These are phyloP conservation scores for Xylariaceae sp. DNA, from an alignment of 2,329 filamentous ascomycete species.

Conservation along the genomic window DNA sequence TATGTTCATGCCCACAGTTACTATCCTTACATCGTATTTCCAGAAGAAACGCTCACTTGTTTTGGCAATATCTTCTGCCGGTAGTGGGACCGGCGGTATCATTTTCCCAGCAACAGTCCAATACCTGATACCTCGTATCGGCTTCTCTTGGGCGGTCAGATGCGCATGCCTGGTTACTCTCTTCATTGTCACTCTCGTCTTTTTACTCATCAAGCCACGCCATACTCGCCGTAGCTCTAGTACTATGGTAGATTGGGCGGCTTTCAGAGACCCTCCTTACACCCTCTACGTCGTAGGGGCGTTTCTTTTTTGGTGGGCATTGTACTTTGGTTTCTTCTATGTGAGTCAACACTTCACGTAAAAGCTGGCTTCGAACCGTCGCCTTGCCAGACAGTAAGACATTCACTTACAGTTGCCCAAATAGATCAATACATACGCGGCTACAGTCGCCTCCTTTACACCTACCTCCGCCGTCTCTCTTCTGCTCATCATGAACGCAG, in stretches of 20 bases:
- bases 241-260: conserved; percentile 52
- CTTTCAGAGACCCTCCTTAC: conserved; percentile 54
- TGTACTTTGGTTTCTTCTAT: conserved; percentile 58
- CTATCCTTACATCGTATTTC: conserved; percentile 63
- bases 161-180: conserved; percentile 63
- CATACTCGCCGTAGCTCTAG: conserved; percentile 48
- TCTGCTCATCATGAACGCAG: conserved; percentile 59
- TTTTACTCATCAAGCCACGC: conserved; percentile 49
- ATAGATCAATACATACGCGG: conserved; percentile 37
- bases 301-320: conserved; percentile 49
- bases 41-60: conserved; percentile 57
- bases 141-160: conserved; percentile 68
- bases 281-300: conserved; percentile 42
- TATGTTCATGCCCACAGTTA: conserved; percentile 55
- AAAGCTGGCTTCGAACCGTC: no score
- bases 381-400: conserved; percentile 1
- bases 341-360: no score
- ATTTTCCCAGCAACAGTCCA: conserved; percentile 63
- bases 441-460: conserved; percentile 43
- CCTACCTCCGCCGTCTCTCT: conserved; percentile 55
- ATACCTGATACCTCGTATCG: conserved; percentile 61
- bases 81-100: conserved; percentile 64
- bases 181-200: conserved; percentile 43
- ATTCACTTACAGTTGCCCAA: conserved; percentile 6
- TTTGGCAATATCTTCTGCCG: conserved; percentile 61